A percentile compares a stretch with the other conserved stretches of the same genome.
Conservation (phyloP, 768 basidiomycete species). For the Boletus rubropictus region DNA sequence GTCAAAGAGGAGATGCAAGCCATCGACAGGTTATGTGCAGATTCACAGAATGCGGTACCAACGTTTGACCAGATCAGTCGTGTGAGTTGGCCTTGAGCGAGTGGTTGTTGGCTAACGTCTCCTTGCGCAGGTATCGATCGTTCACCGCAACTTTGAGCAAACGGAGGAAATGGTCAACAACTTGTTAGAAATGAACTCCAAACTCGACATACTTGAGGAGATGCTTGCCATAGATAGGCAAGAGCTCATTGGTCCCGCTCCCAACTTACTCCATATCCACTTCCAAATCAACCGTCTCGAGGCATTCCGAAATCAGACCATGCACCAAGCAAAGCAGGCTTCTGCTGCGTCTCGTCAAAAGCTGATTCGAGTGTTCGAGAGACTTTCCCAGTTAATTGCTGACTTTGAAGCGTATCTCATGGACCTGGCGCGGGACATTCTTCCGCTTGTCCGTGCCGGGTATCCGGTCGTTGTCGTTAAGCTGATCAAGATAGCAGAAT, state of each 20-base stretch:
- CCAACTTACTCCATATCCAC: constrained; percentile 86
- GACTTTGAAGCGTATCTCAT: constrained; percentile 84
- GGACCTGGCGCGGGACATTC: constrained; percentile 68
- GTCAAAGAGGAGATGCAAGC: constrained; percentile 83
- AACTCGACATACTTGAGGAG: constrained; percentile 70
- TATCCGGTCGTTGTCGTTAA: constrained; percentile 85
- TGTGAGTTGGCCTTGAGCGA: constrained; percentile 42
- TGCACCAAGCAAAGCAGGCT: constrained; percentile 88
- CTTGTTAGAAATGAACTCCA: constrained; percentile 84
- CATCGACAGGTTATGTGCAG: constrained; percentile 69
- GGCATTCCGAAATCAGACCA: constrained; percentile 87
- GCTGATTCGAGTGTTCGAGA: constrained; percentile 76
- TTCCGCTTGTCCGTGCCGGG: constrained; percentile 74
- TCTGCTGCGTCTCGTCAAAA: constrained; percentile 62
- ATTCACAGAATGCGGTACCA: constrained; percentile 68
- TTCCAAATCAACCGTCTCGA: constrained; percentile 90
- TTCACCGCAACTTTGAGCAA: constrained; percentile 91
- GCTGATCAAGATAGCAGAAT: constrained; percentile 87
- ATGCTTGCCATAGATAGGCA: constrained; percentile 71
- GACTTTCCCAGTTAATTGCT: constrained; percentile 70
- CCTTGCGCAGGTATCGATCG: constrained; percentile 81
- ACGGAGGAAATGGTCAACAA: constrained; percentile 96
- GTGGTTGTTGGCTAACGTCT: not conserved
- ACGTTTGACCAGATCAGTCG: constrained; percentile 96
- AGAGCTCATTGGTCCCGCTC: constrained; percentile 80